phyloP scores from a whole-genome alignment of 108 stramenopile genomes.

The Aurantiochytrium sp. region DNA sequence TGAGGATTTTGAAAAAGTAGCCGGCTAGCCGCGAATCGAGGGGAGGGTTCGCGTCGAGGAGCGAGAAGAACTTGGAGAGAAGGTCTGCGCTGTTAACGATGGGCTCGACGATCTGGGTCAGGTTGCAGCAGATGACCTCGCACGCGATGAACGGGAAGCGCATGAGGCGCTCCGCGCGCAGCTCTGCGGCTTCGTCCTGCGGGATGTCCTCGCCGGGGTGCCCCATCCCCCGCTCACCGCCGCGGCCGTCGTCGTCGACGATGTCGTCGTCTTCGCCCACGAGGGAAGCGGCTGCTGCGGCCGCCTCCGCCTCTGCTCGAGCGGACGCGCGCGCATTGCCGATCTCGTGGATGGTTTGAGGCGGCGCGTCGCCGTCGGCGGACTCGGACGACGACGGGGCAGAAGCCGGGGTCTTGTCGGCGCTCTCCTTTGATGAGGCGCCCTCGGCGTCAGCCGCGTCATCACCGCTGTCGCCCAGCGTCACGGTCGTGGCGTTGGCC shows the following conservation, averaged over 20 bases:
- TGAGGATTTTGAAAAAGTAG: slow-evolving; percentile 20
- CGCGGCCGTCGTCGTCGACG: no score
- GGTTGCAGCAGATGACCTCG: slow-evolving; percentile 17
- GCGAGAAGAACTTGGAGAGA: neutral
- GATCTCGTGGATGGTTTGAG: neutral
- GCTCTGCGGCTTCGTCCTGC: neutral
- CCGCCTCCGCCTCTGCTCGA: neutral
- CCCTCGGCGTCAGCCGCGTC: no score
- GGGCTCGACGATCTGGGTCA: slow-evolving; percentile 3
- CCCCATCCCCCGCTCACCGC: no score
- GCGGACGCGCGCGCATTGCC: neutral
- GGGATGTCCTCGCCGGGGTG: neutral
- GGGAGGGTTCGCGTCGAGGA: neutral
- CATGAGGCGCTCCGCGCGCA: neutral
- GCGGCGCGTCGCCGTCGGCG: neutral
- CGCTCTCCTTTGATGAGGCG: no score
- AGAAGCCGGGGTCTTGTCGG: no score
- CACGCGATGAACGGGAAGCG: slow-evolving; percentile 12
- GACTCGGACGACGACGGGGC: no score
- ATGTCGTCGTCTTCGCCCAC: neutral
- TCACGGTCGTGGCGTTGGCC: neutral
- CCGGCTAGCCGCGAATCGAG: neutral
- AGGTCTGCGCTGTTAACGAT: neutral
- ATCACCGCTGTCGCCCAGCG: neutral
- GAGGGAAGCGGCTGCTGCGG: neutral